Base-by-base conservation (phyloP, 2,329 filamentous ascomycete species). In the Fusarium odoratissimum region DNA sequence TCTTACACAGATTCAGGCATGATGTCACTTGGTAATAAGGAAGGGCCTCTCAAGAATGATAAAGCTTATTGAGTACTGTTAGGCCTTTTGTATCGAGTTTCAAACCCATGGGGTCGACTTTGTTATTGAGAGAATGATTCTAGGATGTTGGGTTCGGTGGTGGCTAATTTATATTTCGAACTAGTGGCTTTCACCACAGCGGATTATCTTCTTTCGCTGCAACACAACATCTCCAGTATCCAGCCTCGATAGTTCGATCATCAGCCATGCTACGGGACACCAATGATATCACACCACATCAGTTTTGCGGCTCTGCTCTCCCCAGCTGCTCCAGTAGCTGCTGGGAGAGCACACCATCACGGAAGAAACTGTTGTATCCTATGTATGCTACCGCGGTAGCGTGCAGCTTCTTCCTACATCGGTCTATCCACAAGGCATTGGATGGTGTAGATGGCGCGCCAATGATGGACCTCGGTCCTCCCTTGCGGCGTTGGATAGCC, bases 221-320 rank as follows among this genome's bases (percentile, higher is more conserved):
- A 52, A 49, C 58, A 67, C 58, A 59, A 49, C 57, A 61, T 67
- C 56, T 56, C 48, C 37, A 58, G 61, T 56, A 61, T 64, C 60
- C 57, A 54, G 48, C 59, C 21, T 62, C 46, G 56, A 64, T 40
- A 59, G 54, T 59, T 75, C 41, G 51, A 75, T 78, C 62, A 45
- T 64, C 62, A 60, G 35, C 59, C 52, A 55, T 63, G 37, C 64
- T 45, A 4, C 31, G 31, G 40, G 54, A 71, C 63, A 67, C 78
- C 79, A 80, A 79, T 79, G 66, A 72, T 55, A 63, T 61, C 48
- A 67, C 67, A 73, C 69, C 77, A 80, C 79, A 78, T 80, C 64
- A 67, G 44, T 41, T 52, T 41, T 75, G 76, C 68, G 72, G 69
- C 75, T 79, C 74, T 74, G 68, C 65, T 69, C 41, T 42, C 49